Evolutionary conservation across 192 early-diverging fungal species (phyloP).

Genomic region (Coemansia sp.): DNA sequence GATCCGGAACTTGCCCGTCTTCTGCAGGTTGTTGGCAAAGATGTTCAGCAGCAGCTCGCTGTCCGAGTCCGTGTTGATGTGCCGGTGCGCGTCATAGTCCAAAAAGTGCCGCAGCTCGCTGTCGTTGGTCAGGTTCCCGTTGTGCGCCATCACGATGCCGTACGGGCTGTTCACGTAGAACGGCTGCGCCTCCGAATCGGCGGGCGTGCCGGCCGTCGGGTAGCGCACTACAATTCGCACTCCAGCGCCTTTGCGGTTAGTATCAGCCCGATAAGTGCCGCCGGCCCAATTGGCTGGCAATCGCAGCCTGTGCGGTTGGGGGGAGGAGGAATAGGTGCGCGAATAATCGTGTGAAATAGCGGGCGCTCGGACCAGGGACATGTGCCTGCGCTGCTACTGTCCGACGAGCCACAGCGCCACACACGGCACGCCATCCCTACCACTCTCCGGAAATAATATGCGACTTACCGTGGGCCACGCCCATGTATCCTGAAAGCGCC

Average conservation of each 20-base stretch:
- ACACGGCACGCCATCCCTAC: neutral
- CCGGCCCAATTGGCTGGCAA: too few species aligned
- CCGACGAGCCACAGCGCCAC: too few species aligned
- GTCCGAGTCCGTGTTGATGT: slow-evolving; percentile 99
- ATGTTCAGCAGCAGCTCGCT: slow-evolving; percentile 98
- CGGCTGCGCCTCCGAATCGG: slow-evolving; percentile 95
- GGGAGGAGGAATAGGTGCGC: too few species aligned
- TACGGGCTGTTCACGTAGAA: slow-evolving; percentile 99
- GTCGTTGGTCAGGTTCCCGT: slow-evolving; percentile 97
- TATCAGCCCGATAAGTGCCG: too few species aligned
- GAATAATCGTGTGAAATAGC: too few species aligned
- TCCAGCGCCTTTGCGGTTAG: neutral
- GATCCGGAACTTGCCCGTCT: slow-evolving; percentile 94
- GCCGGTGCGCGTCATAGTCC: slow-evolving; percentile 94
- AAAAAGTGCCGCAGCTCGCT: slow-evolving; percentile 80
- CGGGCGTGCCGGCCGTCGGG: slow-evolving; percentile 96
- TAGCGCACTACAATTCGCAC: slow-evolving; percentile 76
- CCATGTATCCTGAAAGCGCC: slow-evolving; percentile 80
- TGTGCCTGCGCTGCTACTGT: too few species aligned
- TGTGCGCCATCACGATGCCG: slow-evolving; percentile 94
- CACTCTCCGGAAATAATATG: neutral
- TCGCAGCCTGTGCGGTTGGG: too few species aligned
- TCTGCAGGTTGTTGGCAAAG: slow-evolving; percentile 94
- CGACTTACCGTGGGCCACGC: slow-evolving; percentile 90
- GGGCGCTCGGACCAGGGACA: too few species aligned